Base-by-base conservation (phyloP, 2,329 filamentous ascomycete species). In the Beauveria brongniartii region DNA sequence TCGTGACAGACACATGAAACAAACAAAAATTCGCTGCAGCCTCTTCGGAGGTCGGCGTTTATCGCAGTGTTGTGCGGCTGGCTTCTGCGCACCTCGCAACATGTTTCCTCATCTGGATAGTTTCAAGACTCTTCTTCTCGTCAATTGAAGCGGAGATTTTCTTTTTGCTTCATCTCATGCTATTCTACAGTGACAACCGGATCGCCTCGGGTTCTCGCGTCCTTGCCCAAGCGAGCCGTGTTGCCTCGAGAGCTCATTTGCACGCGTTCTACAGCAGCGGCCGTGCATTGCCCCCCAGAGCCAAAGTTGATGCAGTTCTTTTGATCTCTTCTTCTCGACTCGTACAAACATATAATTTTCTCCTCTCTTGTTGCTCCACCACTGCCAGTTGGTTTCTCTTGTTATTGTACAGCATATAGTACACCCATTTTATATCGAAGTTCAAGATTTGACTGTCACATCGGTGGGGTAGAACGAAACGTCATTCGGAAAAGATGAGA, bases 321-420 rank as follows among this genome's bases (percentile, higher is more conserved):
- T 48, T 55, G 22, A 16, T 24, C 41, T 34, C 26, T n/a, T 28
- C 18, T 55, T 56, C 28, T 56, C 47, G 44, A 40, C 47, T 52
- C 47, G 56, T 59, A 59, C 47, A 59, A 41, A 22, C n/a, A 28
- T 20, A 22, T 2, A 3, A 18, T 12, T 16, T 18, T 14, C 37
- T 18, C 26, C 10, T 58, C 46, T 3, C 28, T 40, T 22, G 28
- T 18, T 41, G 16, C 53, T 20, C 26, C 40, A 20, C 28, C 20
- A 50, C 44, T 34, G 10, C 34, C 22, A 40, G 18, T 14, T n/a
- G 7, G 30, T 44, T 44, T 44, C 22, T 20, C 5, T 57, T 24
- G 37, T 44, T 58, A 59, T 59, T 51, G 34, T 59, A 59, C 56
- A 59, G 34, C 56, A 59, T 59, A 59, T 59, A 51, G 56, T 59